Percentiles rank a stretch among this genome's conserved stretches.
These are phyloP conservation scores for Babesia ovis DNA, from an alignment of 169 alveolate genomes.

Conservation along the genomic window DNA sequence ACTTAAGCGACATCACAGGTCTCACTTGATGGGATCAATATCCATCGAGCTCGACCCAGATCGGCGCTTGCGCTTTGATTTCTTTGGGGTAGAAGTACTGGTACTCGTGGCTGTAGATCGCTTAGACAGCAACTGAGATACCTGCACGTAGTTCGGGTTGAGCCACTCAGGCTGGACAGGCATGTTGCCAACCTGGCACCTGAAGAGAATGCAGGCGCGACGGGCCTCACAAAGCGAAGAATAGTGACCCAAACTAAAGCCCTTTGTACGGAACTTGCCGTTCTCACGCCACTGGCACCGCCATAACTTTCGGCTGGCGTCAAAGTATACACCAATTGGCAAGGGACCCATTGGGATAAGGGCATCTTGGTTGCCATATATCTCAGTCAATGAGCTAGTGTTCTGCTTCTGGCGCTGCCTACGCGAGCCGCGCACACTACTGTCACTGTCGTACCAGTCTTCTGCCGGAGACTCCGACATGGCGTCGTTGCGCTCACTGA, in stretches of 20 bases:
- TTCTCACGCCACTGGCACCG: constrained; percentile 89
- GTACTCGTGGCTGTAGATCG: constrained; percentile 41
- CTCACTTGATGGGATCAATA: not conserved
- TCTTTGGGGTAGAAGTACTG: constrained; percentile 51
- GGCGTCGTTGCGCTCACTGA: constrained; percentile 38
- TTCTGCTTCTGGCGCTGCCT: constrained; percentile 48
- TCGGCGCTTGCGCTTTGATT: constrained; percentile 51
- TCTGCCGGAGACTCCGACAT: constrained; percentile 30
- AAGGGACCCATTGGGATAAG: constrained; percentile 81
- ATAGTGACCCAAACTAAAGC: constrained; percentile 82
- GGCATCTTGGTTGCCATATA: constrained; percentile 63
- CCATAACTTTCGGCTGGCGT: constrained; percentile 85
- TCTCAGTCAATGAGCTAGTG: constrained; percentile 43
- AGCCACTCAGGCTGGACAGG: constrained; percentile 85
- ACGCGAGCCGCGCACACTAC: constrained; percentile 41
- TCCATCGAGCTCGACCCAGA: not conserved
- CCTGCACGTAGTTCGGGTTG: constrained; percentile 72
- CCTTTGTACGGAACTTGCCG: constrained; percentile 85
- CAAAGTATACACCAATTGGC: constrained; percentile 88
- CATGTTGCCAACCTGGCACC: constrained; percentile 86
- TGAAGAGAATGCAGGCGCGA: constrained; percentile 80
- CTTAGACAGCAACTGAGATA: constrained; percentile 44
- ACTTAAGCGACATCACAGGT: too few species aligned
- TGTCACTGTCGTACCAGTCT: constrained; percentile 65
- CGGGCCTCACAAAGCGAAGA: constrained; percentile 84